Evolutionary conservation across 148 eudicot genomes (phyloP), one percentile per base, ranked within the genome.

Genomic region (Salicornia ramosissima): DNA sequence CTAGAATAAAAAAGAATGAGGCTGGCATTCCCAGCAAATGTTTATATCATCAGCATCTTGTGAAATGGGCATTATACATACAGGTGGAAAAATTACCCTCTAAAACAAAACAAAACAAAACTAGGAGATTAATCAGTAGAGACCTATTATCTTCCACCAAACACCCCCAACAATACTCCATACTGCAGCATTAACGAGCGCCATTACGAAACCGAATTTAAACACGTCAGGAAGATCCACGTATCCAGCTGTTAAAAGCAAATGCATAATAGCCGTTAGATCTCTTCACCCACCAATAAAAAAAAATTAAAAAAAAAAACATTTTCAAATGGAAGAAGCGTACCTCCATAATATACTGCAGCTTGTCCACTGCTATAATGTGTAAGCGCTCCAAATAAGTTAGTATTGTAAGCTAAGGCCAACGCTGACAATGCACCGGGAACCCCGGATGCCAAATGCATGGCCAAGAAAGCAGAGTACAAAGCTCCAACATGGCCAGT

Each of bases 331-430:
- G n/a, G 65, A 18, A 64, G 45, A 77, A 10, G 33, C 15, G 51
- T 64, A 92, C 96, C 98, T 86, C 98, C 98, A 81, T 82, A 92
- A 83, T 92, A 92, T 16, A 92, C 96, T 10, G 98, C 98, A 33
- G 98, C 98, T 75, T 92, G 98, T 63, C 98, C 98, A 75, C 96
- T 92, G 79, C 98, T 92, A 77, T 90, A 92, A 80, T 92, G 98
- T 3, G 96, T 92, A 69, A 90, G 79, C 58, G 98, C 88, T 47
- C 98, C 96, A 64, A 92, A 92, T 33, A 92, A 75, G 79, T 82
- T 93, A 42, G 98, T 93, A 76, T 90, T 90, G 71, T 88, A 93
- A 54, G 98, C 92, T 19, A 93, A 85, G 68, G 87, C 90, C 45
- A 90, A 78, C 4, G 96, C 96, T 22, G 98, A 86, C 77, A 93